Evolutionary conservation across 345 rosid species (phyloP), one percentile per base, ranked within the genome.

Genomic region (Erucastrum elatum): DNA sequence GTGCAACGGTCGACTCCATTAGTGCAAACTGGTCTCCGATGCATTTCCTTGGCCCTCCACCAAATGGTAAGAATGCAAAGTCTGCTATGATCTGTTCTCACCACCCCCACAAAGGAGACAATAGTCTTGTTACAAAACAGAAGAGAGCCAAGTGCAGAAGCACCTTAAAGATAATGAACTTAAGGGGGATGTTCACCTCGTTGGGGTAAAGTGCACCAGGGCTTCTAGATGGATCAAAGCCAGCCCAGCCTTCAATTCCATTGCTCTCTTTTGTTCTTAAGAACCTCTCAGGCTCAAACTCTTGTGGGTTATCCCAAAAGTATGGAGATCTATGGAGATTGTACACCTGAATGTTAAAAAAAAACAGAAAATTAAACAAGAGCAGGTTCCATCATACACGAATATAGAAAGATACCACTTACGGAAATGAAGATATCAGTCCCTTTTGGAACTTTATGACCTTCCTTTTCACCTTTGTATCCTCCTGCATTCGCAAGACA

Each of bases 1-100:
- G 60, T 15, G 92, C 94, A 2, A 89, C 88, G 0, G 97, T 90
- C 11, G 94, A 90, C 77, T 94, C 98, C 98, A 90, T 92, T 4
- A 94, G 85, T 0, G 98, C 98, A 78, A 94, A 94, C 78, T 94
- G 98, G 83, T 94, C 97, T 58, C 98, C 97, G 1, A 94, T 91
- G 60, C 97, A 94, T 83, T 92, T 94, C 79, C 97, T 86, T 9
- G 95, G 94, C 9, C 98, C 98, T 12, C 97, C 98, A 0, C 98
- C 98, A 29, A 94, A 94, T 11, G 96, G 96, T 80, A 92, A 81
- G 86, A 92, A 90, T 0, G 98, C 90, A 78, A 89, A 94, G 80
- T 94, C 98, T 31, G 97, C 79, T 80, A 87, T 69, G 8, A 90
- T 82, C 98, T 94, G 92, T 80, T 69, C 15, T 75, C 75, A 69